These are phyloP conservation scores for Taxawa tesnikishii DNA, from an alignment of 2,329 filamentous ascomycete genomes.

Conservation along the genomic window DNA sequence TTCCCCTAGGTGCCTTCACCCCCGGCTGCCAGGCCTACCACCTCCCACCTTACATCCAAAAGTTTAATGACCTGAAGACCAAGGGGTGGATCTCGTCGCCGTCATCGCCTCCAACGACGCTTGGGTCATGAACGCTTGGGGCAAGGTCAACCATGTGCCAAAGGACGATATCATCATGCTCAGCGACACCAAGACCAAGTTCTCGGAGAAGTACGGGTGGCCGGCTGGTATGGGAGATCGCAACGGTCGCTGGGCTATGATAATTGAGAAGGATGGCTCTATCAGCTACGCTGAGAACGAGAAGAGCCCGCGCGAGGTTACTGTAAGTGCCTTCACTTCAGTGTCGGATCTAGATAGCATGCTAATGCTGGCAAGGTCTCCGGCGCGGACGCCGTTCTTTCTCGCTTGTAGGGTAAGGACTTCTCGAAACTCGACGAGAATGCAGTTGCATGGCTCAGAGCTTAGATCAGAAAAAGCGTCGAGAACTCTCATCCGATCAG, in stretches of 20 bases:
- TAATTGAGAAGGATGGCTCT: slow-evolving; percentile 69
- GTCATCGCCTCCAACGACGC: slow-evolving; percentile 77
- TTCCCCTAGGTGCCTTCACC: slow-evolving; percentile 59
- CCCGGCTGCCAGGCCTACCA: slow-evolving; percentile 74
- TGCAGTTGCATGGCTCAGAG: no score
- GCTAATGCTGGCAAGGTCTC: slow-evolving; percentile 30
- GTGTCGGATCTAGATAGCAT: slow-evolving; percentile 7
- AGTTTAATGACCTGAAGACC: slow-evolving; percentile 55
- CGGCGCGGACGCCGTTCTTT: slow-evolving; percentile 33
- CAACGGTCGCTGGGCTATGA: slow-evolving; percentile 66
- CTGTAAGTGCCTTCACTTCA: slow-evolving; percentile 21
- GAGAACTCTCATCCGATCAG: no score
- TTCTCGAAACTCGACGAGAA: no score
- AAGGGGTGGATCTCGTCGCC: slow-evolving; percentile 77
- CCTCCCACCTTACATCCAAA: slow-evolving; percentile 67
- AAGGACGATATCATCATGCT: slow-evolving; percentile 65
- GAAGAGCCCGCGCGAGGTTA: slow-evolving; percentile 35
- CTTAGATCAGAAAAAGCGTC: no score
- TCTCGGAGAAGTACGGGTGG: slow-evolving; percentile 68
- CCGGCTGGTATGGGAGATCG: slow-evolving; percentile 53
- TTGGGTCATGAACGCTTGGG: slow-evolving; percentile 61
- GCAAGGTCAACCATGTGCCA: slow-evolving; percentile 69
- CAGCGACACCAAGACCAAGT: slow-evolving; percentile 52
- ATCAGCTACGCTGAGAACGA: slow-evolving; percentile 71
- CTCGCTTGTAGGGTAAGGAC: slow-evolving; percentile 40